Percentiles rank a stretch among this genome's conserved stretches.
phyloP scores from a whole-genome alignment of 2,329 filamentous ascomycete genomes.

The Fusarium cyanostomum region DNA sequence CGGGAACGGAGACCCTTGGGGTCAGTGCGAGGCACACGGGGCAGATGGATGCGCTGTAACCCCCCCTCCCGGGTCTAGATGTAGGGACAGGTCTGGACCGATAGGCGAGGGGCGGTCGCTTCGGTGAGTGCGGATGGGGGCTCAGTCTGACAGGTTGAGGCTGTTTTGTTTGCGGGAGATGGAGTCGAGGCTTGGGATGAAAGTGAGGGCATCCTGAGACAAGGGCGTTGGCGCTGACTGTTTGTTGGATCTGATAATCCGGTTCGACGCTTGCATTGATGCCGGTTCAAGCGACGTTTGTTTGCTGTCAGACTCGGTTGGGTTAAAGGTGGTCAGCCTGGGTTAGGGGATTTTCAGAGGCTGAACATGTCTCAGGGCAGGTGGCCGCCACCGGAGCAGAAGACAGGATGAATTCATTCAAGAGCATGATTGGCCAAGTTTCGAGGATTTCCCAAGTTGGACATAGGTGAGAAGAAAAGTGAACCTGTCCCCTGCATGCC shows the following conservation, averaged over 20 bases:
- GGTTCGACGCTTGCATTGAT: neutral
- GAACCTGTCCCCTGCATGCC: no score
- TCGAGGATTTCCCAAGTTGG: neutral
- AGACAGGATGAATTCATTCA: neutral
- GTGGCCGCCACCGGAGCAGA: no score
- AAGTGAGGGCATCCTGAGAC: neutral
- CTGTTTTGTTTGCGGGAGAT: no score
- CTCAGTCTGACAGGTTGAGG: neutral
- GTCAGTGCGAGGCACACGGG: conserved; percentile 1
- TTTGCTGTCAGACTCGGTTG: neutral
- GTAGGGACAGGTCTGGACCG: conserved; percentile 20
- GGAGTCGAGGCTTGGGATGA: neutral
- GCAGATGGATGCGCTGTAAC: conserved; percentile 8
- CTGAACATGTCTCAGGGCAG: no score
- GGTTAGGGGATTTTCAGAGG: neutral
- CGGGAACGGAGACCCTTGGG: conserved; percentile 2
- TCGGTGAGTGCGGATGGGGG: conserved; percentile 15
- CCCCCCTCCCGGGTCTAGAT: neutral
- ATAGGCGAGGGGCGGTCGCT: conserved; percentile 32
- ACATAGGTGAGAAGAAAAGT: neutral
- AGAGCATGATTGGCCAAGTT: neutral
- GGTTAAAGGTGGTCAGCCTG: no score
- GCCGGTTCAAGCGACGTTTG: no score
- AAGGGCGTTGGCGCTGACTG: neutral
- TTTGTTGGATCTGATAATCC: no score